Conservation (phyloP, 2,329 filamentous ascomycete genomes). For the Basipetospora chlamydospora region DNA sequence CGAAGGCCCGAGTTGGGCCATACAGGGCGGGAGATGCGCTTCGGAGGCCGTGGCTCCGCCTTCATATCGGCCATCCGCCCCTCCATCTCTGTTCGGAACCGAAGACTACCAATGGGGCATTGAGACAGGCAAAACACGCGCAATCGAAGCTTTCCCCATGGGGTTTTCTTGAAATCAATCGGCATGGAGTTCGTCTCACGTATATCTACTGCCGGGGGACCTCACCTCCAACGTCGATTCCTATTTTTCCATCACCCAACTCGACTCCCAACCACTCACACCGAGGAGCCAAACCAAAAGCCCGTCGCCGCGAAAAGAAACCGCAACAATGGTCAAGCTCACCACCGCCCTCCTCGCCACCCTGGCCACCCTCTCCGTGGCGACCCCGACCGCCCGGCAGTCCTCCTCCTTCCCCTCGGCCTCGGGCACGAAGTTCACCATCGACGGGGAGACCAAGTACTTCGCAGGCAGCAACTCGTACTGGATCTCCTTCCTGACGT, state of each 20-base stretch:
- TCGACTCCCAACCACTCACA: too few relatives aligned
- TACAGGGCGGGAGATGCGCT: too few relatives aligned
- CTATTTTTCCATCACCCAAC: too few relatives aligned
- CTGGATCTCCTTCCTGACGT: constrained; percentile 39
- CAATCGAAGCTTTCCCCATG: neutral
- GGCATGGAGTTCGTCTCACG: too few relatives aligned
- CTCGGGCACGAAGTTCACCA: constrained; percentile 21
- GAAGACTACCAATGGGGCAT: neutral
- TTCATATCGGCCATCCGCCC: constrained; percentile 1
- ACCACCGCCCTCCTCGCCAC: neutral
- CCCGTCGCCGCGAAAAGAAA: too few relatives aligned
- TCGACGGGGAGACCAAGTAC: constrained; percentile 31
- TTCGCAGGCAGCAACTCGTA: constrained; percentile 42
- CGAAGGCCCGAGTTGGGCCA: too few relatives aligned
- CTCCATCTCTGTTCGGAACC: neutral
- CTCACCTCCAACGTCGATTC: too few relatives aligned
- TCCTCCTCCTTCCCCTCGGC: constrained; percentile 11
- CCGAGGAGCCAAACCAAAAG: too few relatives aligned
- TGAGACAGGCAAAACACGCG: neutral
- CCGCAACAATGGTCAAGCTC: neutral
- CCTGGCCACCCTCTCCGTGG: neutral
- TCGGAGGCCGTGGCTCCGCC: constrained; percentile 5
- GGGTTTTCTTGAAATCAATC: neutral
- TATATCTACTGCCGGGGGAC: too few relatives aligned
- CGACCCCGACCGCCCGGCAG: constrained; percentile 6